Conservation (phyloP, 1,284 basidiomycete species). For the Lignosus rhinocerotis region DNA sequence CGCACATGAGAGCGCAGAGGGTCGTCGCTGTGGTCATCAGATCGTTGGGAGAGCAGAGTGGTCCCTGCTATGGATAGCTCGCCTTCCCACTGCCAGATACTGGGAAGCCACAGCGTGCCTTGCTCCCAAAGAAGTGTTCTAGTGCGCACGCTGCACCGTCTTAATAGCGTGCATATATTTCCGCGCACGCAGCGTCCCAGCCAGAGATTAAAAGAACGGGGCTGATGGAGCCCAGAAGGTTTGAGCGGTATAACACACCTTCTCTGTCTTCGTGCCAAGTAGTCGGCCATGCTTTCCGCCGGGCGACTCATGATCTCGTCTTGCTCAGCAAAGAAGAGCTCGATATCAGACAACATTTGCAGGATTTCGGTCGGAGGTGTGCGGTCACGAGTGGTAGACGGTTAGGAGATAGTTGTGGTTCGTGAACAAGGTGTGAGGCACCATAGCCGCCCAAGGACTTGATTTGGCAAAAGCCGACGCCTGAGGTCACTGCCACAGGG, state of each 20-base stretch:
- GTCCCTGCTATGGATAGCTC: too few relatives aligned
- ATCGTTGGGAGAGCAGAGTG: too few relatives aligned
- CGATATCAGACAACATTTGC: slow-evolving; percentile 24
- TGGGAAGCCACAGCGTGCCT: too few relatives aligned
- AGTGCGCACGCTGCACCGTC: too few relatives aligned
- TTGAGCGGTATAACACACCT: not conserved
- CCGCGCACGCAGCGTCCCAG: too few relatives aligned
- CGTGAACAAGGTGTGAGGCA: not conserved
- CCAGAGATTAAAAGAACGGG: too few relatives aligned
- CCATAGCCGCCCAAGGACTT: not conserved
- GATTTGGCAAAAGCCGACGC: slow-evolving; percentile 2
- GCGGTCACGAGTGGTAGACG: not conserved
- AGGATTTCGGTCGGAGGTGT: not conserved
- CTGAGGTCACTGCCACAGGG: not conserved
- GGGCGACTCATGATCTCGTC: slow-evolving; percentile 52
- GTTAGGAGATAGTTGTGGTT: slow-evolving; percentile 7
- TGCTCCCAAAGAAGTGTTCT: too few relatives aligned
- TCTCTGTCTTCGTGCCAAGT: slow-evolving; percentile 28
- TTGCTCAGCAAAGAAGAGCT: slow-evolving; percentile 53
- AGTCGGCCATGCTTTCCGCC: slow-evolving; percentile 46
- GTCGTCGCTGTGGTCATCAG: too few relatives aligned
- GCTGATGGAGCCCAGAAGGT: not conserved
- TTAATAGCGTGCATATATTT: too few relatives aligned
- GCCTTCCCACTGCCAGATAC: too few relatives aligned
- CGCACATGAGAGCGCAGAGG: too few relatives aligned